phyloP scores from a whole-genome alignment of 73 alveolate species.

The Paramecium tetraurelia region DNA sequence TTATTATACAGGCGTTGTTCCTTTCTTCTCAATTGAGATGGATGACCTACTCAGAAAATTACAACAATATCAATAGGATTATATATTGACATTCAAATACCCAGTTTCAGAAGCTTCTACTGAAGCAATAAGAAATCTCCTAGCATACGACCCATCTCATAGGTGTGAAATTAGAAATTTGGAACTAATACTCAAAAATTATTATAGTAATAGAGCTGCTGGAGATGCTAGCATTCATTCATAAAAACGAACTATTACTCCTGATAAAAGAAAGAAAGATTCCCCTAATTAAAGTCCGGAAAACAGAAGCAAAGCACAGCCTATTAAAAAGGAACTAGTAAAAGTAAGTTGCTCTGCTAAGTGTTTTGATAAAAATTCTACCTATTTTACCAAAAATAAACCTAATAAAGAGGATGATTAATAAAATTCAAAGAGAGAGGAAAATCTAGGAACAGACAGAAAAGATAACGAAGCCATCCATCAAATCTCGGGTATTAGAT shows the following conservation, averaged over 20 bases:
- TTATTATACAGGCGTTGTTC: not conserved
- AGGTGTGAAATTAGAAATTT: not conserved
- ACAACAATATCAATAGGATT: not conserved
- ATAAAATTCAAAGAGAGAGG: not conserved
- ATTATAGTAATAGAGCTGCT: not conserved
- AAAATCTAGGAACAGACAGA: not conserved
- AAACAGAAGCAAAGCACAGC: not conserved
- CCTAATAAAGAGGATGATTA: not conserved
- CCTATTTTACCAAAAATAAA: not conserved
- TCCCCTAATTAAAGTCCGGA: not conserved
- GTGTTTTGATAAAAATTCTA: not conserved
- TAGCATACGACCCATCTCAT: not conserved
- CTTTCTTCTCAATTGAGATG: conserved; percentile 7
- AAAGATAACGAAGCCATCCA: not conserved
- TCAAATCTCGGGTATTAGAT: not conserved
- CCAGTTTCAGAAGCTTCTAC: not conserved
- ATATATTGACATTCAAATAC: not conserved
- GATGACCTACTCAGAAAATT: not conserved
- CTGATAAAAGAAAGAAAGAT: not conserved
- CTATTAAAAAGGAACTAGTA: not conserved
- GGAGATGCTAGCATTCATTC: not conserved
- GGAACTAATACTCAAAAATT: not conserved
- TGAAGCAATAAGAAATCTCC: not conserved
- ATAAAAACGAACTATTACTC: not conserved
- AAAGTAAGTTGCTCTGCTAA: not conserved